These are phyloP conservation scores for Xylaria sp. DNA, from an alignment of 2,329 filamentous ascomycete species.

Conservation along the genomic window DNA sequence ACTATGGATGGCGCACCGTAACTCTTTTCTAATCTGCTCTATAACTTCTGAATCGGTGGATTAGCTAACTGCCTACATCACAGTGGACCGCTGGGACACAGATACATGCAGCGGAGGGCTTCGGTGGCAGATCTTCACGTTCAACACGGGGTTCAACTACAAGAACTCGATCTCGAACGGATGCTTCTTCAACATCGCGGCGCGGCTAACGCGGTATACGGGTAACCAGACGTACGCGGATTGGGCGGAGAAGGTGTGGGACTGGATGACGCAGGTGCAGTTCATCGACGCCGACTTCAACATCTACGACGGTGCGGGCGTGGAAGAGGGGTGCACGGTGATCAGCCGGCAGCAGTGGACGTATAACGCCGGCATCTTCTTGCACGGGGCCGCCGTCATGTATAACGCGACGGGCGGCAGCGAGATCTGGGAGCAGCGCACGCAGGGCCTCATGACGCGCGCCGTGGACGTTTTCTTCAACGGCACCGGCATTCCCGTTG, in stretches of 20 bases:
- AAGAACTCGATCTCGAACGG: constrained; percentile 77
- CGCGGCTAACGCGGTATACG: constrained; percentile 81
- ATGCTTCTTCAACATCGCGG: constrained; percentile 75
- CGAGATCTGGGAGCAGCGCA: constrained; percentile 66
- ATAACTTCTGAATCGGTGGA: background rate
- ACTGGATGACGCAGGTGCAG: constrained; percentile 68
- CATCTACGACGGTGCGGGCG: constrained; percentile 67
- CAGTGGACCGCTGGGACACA: constrained; percentile 73
- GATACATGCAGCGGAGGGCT: constrained; percentile 76
- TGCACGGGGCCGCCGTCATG: constrained; percentile 71
- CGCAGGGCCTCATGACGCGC: constrained; percentile 67
- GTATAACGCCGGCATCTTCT: constrained; percentile 75
- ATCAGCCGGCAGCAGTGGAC: constrained; percentile 72
- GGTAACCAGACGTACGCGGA: constrained; percentile 81
- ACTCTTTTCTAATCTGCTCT: background rate
- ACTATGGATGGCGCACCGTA: background rate
- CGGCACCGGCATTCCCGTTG: constrained; percentile 65
- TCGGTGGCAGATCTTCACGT: constrained; percentile 86
- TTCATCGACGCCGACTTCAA: constrained; percentile 67
- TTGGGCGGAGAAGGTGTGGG: constrained; percentile 78
- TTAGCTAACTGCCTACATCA: constrained; percentile 4
- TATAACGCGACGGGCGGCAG: constrained; percentile 68
- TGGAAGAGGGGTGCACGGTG: constrained; percentile 58
- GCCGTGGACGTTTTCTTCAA: constrained; percentile 67
- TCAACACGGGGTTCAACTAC: constrained; percentile 77